A percentile compares a stretch with the other conserved stretches of the same genome.
These are phyloP conservation scores for Drechslerella coelobrocha DNA, from an alignment of 2,329 filamentous ascomycete genomes.

Conservation along the genomic window DNA sequence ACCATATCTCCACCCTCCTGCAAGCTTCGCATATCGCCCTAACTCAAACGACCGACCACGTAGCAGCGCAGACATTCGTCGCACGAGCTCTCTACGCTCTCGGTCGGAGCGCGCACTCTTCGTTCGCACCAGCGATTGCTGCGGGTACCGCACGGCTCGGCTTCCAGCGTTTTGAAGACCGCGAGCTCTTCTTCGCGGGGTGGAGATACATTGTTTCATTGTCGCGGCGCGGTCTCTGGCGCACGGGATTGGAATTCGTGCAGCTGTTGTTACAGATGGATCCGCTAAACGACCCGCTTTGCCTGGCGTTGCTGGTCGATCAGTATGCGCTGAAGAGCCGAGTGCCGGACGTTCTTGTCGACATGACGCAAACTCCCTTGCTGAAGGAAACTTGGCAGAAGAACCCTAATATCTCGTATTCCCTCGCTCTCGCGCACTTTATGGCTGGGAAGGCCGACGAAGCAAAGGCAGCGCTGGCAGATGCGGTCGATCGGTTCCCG, in stretches of 20 bases:
- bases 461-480: constrained; percentile 69
- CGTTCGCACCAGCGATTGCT: constrained; percentile 77
- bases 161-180: constrained; percentile 82
- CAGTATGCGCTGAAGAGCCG: constrained; percentile 81
- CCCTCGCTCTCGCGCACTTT: constrained; percentile 75
- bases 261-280: constrained; percentile 81
- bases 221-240: constrained; percentile 87
- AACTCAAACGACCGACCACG: constrained; percentile 80
- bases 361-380: constrained; percentile 66
- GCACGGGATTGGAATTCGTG: constrained; percentile 91
- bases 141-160: constrained; percentile 80
- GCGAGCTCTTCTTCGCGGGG: constrained; percentile 88
- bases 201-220: constrained; percentile 89
- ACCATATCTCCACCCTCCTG: constrained; percentile 91
- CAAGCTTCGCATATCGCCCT: constrained; percentile 92
- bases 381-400: constrained; percentile 63
- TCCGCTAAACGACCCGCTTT: constrained; percentile 78
- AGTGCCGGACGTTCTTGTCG: constrained; percentile 76
- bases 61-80: constrained; percentile 82
- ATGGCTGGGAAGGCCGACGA: constrained; percentile 71
- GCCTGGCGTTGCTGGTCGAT: constrained; percentile 79
- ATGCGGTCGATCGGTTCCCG: constrained; percentile 75
- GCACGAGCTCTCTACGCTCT: constrained; percentile 93
- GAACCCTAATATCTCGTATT: constrained; percentile 76
- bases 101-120: constrained; percentile 83